Percentiles rank a stretch among this genome's conserved stretches.
phyloP scores from a whole-genome alignment of 345 rosid genomes.

The Garcia nutans region DNA sequence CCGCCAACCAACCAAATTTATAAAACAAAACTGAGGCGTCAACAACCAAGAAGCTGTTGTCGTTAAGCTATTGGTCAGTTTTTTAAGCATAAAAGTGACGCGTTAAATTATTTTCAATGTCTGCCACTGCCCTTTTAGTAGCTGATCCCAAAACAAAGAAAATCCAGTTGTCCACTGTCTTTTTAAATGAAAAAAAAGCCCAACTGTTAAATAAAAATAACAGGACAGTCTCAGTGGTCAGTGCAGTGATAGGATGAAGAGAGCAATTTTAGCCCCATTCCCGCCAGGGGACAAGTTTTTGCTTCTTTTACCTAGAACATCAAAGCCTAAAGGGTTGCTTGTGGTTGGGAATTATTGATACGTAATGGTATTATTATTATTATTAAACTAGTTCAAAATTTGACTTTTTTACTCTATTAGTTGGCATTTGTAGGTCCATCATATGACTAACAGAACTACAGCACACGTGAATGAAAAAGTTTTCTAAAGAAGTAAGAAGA shows the following conservation, averaged over 20 bases:
- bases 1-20: too few species aligned
- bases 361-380: neutral
- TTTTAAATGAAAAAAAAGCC: neutral
- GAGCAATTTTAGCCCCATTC: neutral
- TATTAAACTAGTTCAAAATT: neutral
- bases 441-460: constrained; percentile 13
- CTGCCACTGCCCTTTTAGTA: too few species aligned
- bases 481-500: constrained; percentile 9
- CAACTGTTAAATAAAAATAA: neutral
- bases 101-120: too few species aligned
- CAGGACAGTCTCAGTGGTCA: neutral
- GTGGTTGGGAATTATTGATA: neutral
- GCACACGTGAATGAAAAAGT: constrained; percentile 14
- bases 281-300: neutral
- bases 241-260: neutral
- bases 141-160: too few species aligned
- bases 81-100: too few species aligned
- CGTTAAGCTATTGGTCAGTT: too few species aligned
- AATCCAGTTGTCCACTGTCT: neutral
- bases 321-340: neutral
- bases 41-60: too few species aligned
- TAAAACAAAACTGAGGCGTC: too few species aligned
- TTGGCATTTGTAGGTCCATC: constrained; percentile 14
- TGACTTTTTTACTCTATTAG: neutral
- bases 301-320: neutral